A percentile compares a stretch with the other conserved stretches of the same genome.
phyloP scores from a whole-genome alignment of 208 protist genomes.

The Leishmania turanica region DNA sequence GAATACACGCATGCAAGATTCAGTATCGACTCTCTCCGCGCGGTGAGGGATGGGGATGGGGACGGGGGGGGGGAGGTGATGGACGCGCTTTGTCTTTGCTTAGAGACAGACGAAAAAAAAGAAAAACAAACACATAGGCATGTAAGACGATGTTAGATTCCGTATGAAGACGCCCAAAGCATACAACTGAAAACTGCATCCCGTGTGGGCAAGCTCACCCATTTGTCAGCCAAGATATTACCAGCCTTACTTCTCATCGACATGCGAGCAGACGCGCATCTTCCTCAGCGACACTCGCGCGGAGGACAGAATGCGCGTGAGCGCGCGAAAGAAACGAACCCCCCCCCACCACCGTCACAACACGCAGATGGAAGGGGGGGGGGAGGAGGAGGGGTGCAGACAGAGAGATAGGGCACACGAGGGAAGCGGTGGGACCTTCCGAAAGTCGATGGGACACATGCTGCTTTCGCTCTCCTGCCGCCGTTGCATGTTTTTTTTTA shows the following conservation, averaged over 20 bases:
- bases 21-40: neutral
- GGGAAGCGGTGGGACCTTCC: neutral
- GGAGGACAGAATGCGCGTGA: neutral
- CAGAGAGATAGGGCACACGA: neutral
- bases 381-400: neutral
- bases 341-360: neutral
- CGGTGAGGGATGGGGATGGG: neutral
- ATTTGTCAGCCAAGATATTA: too few relatives aligned
- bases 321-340: neutral
- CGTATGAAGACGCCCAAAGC: neutral
- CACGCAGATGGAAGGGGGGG: neutral
- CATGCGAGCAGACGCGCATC: neutral
- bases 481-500: neutral
- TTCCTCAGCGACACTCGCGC: neutral
- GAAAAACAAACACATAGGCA: neutral
- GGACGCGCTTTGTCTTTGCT: neutral
- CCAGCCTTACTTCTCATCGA: too few relatives aligned
- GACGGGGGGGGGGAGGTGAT: neutral
- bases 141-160: neutral
- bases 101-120: neutral
- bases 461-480: neutral
- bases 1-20: neutral
- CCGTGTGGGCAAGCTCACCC: neutral
- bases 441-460: neutral
- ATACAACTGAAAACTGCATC: neutral